Base-by-base conservation (phyloP, 2,329 filamentous ascomycete genomes). In the Diaporthe longicolla region DNA sequence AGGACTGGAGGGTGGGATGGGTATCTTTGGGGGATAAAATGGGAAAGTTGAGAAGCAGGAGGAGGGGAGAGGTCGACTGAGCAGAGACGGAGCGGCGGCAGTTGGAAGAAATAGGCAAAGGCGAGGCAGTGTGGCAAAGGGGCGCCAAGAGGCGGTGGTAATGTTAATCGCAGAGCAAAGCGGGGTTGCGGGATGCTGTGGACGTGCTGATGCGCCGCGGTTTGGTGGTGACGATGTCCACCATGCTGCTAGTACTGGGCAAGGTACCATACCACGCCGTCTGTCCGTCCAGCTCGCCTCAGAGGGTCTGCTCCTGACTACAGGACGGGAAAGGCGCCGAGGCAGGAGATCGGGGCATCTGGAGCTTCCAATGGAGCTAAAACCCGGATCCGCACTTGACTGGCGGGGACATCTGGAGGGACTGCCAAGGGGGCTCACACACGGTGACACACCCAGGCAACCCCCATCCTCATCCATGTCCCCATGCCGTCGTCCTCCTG, bases 351-450 rank as follows among this genome's bases (percentile, higher is more conserved):
- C 63, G 63, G 63, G 63, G 50, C 63, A 66, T 66, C 63, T 66
- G 63, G 63, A 52, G 63, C 63, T 52, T 19, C 63, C 45, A 52
- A 21, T 66, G 63, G 63, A 40, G 73, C 70, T 73, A 73, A 58
- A 37, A 45, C 63, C 63, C 73, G 73, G 73, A 73, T 75, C 73
- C 73, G 73, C 73, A 54, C 29, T 13, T 26, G 15, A 15, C 19
- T 35, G 50, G 32, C 45, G 43, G 61, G 37, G 37, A 40, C 37
- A 13, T 13, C 37, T 40, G 54, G 17, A 15, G 29, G 32, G 19
- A 24, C 19, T 48, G 70, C 59, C 59, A 66, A 72, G 70, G 61
- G 61, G 52, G 54, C 61, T 52, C 72, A 40, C 37, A 52, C 63
- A 52, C 45, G 43, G 43, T 19, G 43, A 21, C 45, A 48, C 45